phyloP scores from a whole-genome alignment of 352 stramenopile species.

The Phytophthora sp. region DNA sequence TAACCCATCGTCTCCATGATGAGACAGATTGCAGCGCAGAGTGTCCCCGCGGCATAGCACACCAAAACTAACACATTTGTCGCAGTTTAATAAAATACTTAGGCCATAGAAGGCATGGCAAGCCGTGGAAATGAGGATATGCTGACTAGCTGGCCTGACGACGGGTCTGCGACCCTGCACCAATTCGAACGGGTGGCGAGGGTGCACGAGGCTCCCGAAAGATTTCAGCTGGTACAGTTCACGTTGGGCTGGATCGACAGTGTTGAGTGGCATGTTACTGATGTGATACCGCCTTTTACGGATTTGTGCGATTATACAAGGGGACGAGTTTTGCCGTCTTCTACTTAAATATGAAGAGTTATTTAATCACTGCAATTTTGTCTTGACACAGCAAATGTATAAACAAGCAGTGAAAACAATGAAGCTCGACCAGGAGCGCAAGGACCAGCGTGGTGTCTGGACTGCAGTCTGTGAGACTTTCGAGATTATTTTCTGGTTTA shows the following conservation, averaged over 20 bases:
- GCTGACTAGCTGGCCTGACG: background rate
- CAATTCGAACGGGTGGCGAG: background rate
- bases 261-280: slow-evolving; percentile 1
- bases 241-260: background rate
- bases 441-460: background rate
- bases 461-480: slow-evolving; percentile 5
- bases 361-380: too few species aligned
- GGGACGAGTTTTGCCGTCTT: too few species aligned
- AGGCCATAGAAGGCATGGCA: background rate
- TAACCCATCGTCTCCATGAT: too few species aligned
- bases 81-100: background rate
- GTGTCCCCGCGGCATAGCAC: too few species aligned
- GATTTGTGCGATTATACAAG: background rate
- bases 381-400: background rate
- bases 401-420: background rate
- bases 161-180: background rate
- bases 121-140: background rate
- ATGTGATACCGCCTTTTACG: background rate
- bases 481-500: slow-evolving; percentile 14
- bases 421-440: background rate
- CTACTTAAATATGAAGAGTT: too few species aligned
- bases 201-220: background rate
- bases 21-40: too few species aligned
- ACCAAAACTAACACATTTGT: background rate
- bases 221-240: background rate